Conservation (phyloP, 75 land plant genomes). For the Pseudotsuga menziesii region DNA sequence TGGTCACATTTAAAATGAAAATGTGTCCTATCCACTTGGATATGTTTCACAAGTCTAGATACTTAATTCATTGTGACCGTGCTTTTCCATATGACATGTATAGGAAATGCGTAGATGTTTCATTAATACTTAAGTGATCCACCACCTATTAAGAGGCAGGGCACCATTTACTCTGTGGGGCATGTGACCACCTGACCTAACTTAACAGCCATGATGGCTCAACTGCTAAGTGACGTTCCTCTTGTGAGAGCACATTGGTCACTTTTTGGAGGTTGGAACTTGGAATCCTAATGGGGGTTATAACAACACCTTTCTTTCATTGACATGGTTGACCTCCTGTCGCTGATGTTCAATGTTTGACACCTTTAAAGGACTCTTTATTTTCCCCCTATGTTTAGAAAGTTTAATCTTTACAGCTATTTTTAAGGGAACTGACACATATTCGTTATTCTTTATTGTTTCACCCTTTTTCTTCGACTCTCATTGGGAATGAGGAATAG, state of each 20-base stretch:
- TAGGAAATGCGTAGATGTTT: not conserved
- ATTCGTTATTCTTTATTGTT: not conserved
- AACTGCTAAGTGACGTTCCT: no score
- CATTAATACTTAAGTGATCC: no score
- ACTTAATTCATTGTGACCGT: not conserved
- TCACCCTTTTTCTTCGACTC: not conserved
- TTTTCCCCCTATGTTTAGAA: not conserved
- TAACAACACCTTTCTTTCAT: no score
- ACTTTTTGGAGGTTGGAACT: no score
- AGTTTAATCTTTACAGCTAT: not conserved
- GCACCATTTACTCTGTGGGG: no score
- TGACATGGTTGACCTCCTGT: no score
- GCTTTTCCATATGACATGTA: not conserved
- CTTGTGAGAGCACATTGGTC: no score
- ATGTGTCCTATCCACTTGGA: not conserved
- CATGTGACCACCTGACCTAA: no score
- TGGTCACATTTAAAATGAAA: not conserved
- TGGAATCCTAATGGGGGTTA: no score
- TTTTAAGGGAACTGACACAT: not conserved
- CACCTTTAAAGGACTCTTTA: not conserved
- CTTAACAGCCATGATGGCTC: no score
- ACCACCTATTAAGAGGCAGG: no score
- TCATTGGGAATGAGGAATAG: not conserved
- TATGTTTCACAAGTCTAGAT: not conserved
- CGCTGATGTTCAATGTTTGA: no score